These are phyloP conservation scores for Magnusiomyces sp. DNA, from an alignment of 1,139 yeast species.

Conservation along the genomic window DNA sequence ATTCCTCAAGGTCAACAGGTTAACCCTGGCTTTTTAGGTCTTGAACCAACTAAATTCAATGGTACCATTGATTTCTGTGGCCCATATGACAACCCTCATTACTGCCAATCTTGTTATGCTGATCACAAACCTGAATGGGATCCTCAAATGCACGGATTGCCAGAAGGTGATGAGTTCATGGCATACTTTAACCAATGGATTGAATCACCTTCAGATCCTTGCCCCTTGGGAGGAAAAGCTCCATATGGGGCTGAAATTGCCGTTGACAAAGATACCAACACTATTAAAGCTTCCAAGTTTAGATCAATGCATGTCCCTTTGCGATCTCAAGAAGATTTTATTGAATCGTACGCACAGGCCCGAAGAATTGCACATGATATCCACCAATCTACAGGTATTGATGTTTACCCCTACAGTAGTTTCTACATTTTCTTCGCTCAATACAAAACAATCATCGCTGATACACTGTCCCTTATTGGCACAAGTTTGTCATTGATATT, in stretches of 20 bases:
- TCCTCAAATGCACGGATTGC: constrained; percentile 74
- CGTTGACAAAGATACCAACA: constrained; percentile 32
- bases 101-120: constrained; percentile 63
- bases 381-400: constrained; percentile 37
- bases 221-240: constrained; percentile 94
- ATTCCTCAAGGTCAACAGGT: too few species aligned
- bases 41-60: constrained; percentile 12
- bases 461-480: constrained; percentile 49
- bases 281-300: constrained; percentile 55
- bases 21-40: constrained; percentile 29
- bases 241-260: constrained; percentile 65
- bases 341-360: constrained; percentile 68
- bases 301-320: constrained; percentile 77
- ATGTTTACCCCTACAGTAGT: constrained; percentile 85
- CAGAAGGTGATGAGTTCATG: constrained; percentile 68
- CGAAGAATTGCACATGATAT: constrained; percentile 60
- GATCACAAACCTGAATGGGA: constrained; percentile 55
- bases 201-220: constrained; percentile 72
- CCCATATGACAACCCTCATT: constrained; percentile 60
- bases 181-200: constrained; percentile 75
- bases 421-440: constrained; percentile 91
- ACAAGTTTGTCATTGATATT: constrained; percentile 52
- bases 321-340: constrained; percentile 76
- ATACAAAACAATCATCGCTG: constrained; percentile 52
- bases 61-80: constrained; percentile 48